A percentile compares a stretch with the other conserved stretches of the same genome.
phyloP scores from a whole-genome alignment of 495 filamentous ascomycete species.

The Oidiodendron maius region DNA sequence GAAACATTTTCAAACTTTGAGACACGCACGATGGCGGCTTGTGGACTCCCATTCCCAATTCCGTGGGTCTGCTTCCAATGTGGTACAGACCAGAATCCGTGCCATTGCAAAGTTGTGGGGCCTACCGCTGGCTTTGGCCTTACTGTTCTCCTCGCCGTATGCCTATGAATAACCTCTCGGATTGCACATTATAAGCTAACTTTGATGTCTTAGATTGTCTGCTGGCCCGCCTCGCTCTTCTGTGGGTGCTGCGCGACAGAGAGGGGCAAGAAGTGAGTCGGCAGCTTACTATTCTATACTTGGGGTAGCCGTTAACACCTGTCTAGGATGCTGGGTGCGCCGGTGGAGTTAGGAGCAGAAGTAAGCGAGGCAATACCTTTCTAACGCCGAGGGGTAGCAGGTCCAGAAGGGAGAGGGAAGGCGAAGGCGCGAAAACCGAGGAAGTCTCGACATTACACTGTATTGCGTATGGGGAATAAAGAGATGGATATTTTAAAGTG shows the following conservation, averaged over 20 bases:
- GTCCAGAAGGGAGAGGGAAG: too few species aligned
- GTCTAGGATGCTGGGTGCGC: slow-evolving; percentile 45
- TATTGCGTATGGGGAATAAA: too few species aligned
- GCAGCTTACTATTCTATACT: background rate
- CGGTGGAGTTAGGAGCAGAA: slow-evolving; percentile 47
- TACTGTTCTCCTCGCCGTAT: slow-evolving; percentile 46
- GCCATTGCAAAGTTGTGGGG: slow-evolving; percentile 56
- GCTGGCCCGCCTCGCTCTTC: slow-evolving; percentile 52
- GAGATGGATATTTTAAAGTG: too few species aligned
- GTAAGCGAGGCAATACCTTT: slow-evolving; percentile 51
- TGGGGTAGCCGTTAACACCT: background rate
- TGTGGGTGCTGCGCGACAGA: slow-evolving; percentile 55
- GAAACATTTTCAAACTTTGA: too few species aligned
- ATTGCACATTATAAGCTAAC: slow-evolving; percentile 8
- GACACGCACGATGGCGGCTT: background rate
- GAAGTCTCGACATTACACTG: too few species aligned
- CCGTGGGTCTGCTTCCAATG: slow-evolving; percentile 16
- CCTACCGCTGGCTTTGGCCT: slow-evolving; percentile 50
- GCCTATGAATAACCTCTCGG: slow-evolving; percentile 20
- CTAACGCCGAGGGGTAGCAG: too few species aligned
- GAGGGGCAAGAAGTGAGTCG: slow-evolving; percentile 46
- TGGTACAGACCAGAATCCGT: slow-evolving; percentile 45
- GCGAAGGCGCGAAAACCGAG: too few species aligned
- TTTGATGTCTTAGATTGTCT: slow-evolving; percentile 36
- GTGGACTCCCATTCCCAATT: slow-evolving; percentile 5